Base-by-base conservation (phyloP, 441 rosid genomes). In the Brassica balearica region DNA sequence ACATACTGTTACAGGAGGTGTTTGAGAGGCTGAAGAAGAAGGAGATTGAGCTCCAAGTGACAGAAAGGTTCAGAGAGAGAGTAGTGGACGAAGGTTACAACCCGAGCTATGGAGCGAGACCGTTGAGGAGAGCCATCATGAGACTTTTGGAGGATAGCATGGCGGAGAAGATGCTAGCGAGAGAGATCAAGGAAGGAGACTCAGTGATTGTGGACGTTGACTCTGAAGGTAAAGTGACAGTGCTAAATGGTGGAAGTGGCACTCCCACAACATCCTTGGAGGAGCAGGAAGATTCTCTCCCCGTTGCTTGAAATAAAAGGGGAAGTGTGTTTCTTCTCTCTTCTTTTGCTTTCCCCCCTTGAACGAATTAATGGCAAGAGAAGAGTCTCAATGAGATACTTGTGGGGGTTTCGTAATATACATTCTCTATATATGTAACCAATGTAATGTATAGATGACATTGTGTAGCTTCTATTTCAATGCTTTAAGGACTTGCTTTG, bases 241-340 rank as follows among this genome's bases (percentile, higher is more conserved):
- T 82, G 72, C 96, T 96, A 17, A 96, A 90, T 41, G 95, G 99
- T 11, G 89, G 90, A 85, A 88, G 94, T 17, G 95, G 94, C 0
- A 80, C 97, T 69, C 87, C 98, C 0, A 95, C 93, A 25, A 29
- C 56, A 25, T 74, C 95, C 34, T 69, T 93, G 82, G 87, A 90
- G 2, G 97, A 95, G 65, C 80, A 75, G 32, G 82, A 72, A 65
- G 78, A 75, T 77, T 75, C 80, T 64, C 82, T 77, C 73, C 82
- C 84, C 65, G 69, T 77, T 65, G 75, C 71, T 63, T 59, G 38
- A 73, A 55, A 36, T 4, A 46, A 15, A 68, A 12, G 6, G 29
- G 11, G 6, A 71, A 58, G 55, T 65, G 25, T 27, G 48, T 43
- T 69, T 23, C 58, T 43, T 43, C 53, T 36, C 46, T 56, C 71